phyloP scores from a whole-genome alignment of 1,139 yeast genomes.

The Zygotorulaspora mrakii region DNA sequence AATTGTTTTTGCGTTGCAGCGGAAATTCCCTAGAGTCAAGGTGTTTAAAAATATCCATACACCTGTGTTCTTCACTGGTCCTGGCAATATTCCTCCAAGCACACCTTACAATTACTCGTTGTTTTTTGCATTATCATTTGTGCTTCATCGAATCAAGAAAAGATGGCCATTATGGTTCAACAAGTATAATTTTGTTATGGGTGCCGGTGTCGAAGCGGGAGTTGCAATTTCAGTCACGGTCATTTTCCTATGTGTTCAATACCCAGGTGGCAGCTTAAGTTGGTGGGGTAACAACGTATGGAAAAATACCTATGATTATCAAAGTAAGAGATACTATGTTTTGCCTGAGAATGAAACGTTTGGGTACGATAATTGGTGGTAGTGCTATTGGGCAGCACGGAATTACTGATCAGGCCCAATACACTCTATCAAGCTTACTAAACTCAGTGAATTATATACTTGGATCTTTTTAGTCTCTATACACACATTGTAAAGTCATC shows the following conservation, averaged over 20 bases:
- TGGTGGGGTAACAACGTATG: slow-evolving; percentile 55
- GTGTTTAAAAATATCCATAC: slow-evolving; percentile 35
- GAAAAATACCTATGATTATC: slow-evolving; percentile 36
- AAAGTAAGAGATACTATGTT: slow-evolving; percentile 34
- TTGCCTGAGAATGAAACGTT: slow-evolving; percentile 39
- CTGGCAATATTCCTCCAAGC: slow-evolving; percentile 42
- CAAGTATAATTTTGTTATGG: slow-evolving; percentile 42
- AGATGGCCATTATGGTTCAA: slow-evolving; percentile 42
- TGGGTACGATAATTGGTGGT: slow-evolving; percentile 44
- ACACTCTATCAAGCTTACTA: too few relatives aligned
- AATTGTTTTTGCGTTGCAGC: slow-evolving; percentile 33
- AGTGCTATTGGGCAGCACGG: slow-evolving; percentile 6
- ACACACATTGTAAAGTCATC: too few relatives aligned
- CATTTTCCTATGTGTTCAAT: slow-evolving; percentile 50
- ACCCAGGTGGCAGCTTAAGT: slow-evolving; percentile 40
- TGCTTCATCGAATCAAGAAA: slow-evolving; percentile 32
- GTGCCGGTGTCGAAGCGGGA: slow-evolving; percentile 59
- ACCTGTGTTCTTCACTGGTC: slow-evolving; percentile 42
- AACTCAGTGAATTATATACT: too few relatives aligned
- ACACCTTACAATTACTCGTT: slow-evolving; percentile 52
- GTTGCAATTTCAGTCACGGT: slow-evolving; percentile 50
- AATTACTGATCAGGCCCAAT: too few relatives aligned
- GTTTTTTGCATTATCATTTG: slow-evolving; percentile 45
- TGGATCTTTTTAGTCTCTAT: too few relatives aligned
- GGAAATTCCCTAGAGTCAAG: slow-evolving; percentile 40